Base-by-base conservation (phyloP, 352 stramenopile species). In the Blastocystis sp. region DNA sequence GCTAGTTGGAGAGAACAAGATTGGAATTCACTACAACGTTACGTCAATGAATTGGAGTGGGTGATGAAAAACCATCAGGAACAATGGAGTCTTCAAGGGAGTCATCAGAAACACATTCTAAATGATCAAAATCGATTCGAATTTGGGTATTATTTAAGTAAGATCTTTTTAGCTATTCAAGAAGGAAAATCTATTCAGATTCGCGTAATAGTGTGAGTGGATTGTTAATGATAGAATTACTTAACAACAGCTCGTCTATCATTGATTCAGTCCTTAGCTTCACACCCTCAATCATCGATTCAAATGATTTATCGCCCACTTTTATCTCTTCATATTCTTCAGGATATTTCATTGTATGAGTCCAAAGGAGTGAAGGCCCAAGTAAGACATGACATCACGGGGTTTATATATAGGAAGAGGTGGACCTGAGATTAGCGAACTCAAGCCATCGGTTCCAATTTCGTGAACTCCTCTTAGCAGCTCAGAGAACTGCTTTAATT, bases 111-210 rank as follows among this genome's bases (percentile, higher is more conserved):
- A n/a, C n/a, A n/a, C n/a, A n/a, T 30, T 54, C 35, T 22, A 4
- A 54, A 60, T 27, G 51, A 64, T 9, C 35, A 60, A 7, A 33
- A 30, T 6, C 37, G 22, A 6, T 81, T 59, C 48, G 70, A 27
- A 17, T 81, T 81, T 40, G 48, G 33, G 6, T 81, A 81, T 64
- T 81, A 81, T 81, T 56, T 81, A n/a, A 51, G 70, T 24, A 60
- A 64, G 54, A 30, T 81, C 27, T 33, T 81, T 27, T n/a, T 81
- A 15, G 37, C 70, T 7, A 33, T 81, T 24, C 9, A 81, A 40
- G 19, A 81, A 35, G 40, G 62, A n/a, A 24, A 56, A 19, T 22
- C 5, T 1, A 24, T 37, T 33, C 27, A 81, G 22, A 19, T 81
- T 27, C 17, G 3, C 17, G 60, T 44, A n/a, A n/a, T 0, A 2